A percentile compares a stretch with the other conserved stretches of the same genome.
Evolutionary conservation across 306 rosid genomes (phyloP).

Genomic region (Sesbania bispinosa): DNA sequence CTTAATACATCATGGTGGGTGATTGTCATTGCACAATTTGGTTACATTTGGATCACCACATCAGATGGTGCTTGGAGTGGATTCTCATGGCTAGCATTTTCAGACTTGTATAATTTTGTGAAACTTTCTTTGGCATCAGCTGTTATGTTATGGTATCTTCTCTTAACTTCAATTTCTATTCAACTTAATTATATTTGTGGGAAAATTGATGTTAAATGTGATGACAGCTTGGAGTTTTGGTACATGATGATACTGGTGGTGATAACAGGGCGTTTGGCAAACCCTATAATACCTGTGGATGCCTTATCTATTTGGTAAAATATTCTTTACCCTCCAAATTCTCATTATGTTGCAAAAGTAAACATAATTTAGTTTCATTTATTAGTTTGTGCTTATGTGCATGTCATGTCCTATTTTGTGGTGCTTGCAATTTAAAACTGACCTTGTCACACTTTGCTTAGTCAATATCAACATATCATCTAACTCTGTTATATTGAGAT

Average conservation of each 20-base stretch:
- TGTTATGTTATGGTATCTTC: constrained; percentile 65
- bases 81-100: constrained; percentile 68
- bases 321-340: not conserved
- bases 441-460: not conserved
- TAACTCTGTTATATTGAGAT: not conserved
- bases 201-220: not conserved
- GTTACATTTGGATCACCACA: constrained; percentile 56
- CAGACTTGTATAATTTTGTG: constrained; percentile 54
- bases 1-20: constrained; percentile 74
- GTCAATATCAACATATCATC: not conserved
- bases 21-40: constrained; percentile 39
- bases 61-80: constrained; percentile 90
- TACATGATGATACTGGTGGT: constrained; percentile 76
- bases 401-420: not conserved
- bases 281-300: constrained; percentile 67
- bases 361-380: not conserved
- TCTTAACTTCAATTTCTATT: constrained; percentile 9
- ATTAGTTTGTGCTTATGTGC: not conserved
- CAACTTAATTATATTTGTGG: not conserved
- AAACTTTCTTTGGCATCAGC: constrained; percentile 84
- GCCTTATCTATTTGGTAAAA: constrained; percentile 72
- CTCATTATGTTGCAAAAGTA: too few species aligned
- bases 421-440: not conserved
- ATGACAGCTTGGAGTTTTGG: constrained; percentile 85
- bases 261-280: constrained; percentile 54